Evolutionary conservation across 257 asterid genomes (phyloP).

Genomic region (Misopates orontium): DNA sequence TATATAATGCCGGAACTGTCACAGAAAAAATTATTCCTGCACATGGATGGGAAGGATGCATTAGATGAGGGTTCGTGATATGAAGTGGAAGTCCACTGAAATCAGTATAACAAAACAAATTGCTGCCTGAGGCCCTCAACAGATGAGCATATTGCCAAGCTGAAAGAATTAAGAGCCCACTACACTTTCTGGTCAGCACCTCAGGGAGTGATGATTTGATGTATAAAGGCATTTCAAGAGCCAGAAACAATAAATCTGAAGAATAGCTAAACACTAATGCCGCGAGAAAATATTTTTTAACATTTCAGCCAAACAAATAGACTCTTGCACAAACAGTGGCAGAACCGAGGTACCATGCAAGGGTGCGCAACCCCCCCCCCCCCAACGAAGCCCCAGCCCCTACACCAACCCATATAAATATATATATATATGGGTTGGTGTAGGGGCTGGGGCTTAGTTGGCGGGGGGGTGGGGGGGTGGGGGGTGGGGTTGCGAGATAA

Average conservation of each 20-base stretch:
- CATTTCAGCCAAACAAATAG: slow-evolving; percentile 3
- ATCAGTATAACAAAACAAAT: neutral
- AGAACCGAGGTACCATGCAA: too few species aligned
- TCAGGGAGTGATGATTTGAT: too few species aligned
- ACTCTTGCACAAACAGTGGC: neutral
- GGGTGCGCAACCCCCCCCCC: too few species aligned
- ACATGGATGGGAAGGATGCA: slow-evolving; percentile 20
- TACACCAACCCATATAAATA: too few species aligned
- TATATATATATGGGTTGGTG: too few species aligned
- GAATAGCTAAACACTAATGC: neutral
- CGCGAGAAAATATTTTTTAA: neutral
- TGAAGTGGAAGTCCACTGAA: neutral
- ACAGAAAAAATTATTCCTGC: slow-evolving; percentile 72
- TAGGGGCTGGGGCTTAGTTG: too few species aligned
- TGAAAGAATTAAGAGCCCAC: neutral
- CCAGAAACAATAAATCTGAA: neutral
- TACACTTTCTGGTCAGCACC: too few species aligned
- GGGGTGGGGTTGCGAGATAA: too few species aligned
- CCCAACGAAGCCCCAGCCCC: too few species aligned
- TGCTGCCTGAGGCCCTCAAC: neutral
- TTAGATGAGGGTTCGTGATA: neutral
- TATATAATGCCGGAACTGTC: slow-evolving; percentile 72
- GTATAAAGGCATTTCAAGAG: neutral
- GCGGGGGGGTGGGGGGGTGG: too few species aligned
- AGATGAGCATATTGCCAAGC: neutral